Evolutionary conservation across 176 grass and related monocot genomes (phyloP).

Genomic region (Urochloa ruziziensis): DNA sequence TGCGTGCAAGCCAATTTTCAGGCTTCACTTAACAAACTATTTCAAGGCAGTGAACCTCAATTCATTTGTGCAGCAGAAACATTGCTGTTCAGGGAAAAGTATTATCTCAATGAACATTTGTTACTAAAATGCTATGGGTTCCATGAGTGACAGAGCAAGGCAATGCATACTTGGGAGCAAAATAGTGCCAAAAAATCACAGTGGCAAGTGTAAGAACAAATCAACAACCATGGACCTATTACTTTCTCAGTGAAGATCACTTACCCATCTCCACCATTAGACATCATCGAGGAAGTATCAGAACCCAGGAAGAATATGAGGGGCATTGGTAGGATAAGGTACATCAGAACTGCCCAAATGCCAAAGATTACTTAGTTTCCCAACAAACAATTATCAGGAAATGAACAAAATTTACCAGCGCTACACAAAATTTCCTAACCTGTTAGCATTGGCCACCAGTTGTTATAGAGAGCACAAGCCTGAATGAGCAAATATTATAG

Average conservation of each 20-base stretch:
- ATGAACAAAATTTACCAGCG: neutral
- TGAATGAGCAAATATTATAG: constrained; percentile 13
- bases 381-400: neutral
- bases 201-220: neutral
- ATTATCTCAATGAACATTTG: neutral
- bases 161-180: neutral
- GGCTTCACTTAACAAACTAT: neutral
- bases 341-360: constrained; percentile 77
- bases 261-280: constrained; percentile 60
- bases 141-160: neutral
- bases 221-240: neutral
- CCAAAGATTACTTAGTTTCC: neutral
- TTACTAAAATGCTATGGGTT: neutral
- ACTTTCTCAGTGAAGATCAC: constrained; percentile 7
- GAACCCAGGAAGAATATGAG: constrained; percentile 79
- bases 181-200: neutral
- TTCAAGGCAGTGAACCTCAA: neutral
- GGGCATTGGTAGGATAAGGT: constrained; percentile 88
- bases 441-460: constrained; percentile 99
- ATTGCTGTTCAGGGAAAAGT: neutral
- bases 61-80: neutral
- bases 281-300: constrained; percentile 50
- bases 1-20: neutral
- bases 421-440: constrained; percentile 37
- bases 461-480: constrained; percentile 88